Base-by-base conservation (phyloP, 306 rosid species). In the Echinosophora koreensis region DNA sequence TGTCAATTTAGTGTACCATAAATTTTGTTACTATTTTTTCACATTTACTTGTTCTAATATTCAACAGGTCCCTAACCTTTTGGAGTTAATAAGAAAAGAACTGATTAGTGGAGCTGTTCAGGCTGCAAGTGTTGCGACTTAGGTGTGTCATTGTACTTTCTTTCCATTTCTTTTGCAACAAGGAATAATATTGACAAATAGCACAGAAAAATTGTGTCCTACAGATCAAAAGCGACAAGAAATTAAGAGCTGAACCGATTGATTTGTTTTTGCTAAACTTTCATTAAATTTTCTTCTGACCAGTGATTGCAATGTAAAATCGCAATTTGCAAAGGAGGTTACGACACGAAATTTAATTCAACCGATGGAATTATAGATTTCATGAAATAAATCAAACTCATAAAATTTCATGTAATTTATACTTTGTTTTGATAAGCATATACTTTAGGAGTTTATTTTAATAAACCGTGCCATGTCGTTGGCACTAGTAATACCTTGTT, bases 41-140 rank as follows among this genome's bases (percentile, higher is more conserved):
- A 3, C 16, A 8, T 55, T 51, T 64, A 22, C 50, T 68, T 70
- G 50, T 18, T 80, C 8, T 49, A 49, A 55, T 64, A 22, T 49
- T 17, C 14, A 60, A 63, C 85, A 93, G 97, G 97, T 91, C 58
- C 77, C 74, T 8, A 85, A 82, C 59, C 44, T 87, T 71, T 76
- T 91, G 72, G 78, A 72, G 78, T 81, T 82, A 83, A 90, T 91
- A 71, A 77, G 81, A 83, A 56, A 54, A 57, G 87, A 87, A 47
- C 66, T 90, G 49, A 44, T 42, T 65, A 61, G 44, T 76, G 81
- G 70, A 80, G 74, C 69, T 79, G 56, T 51, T 70, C 14, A 76
- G 30, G 18, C 16, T 22, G 52, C 49, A 22, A 69, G 28, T 72
- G 30, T 52, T 27, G 56, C 58, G 51, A 68, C 57, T 0, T 61